Percentiles rank a stretch among this genome's conserved stretches.
These are phyloP conservation scores for Corymbia calophylla DNA, from an alignment of 441 rosid genomes.

Conservation along the genomic window DNA sequence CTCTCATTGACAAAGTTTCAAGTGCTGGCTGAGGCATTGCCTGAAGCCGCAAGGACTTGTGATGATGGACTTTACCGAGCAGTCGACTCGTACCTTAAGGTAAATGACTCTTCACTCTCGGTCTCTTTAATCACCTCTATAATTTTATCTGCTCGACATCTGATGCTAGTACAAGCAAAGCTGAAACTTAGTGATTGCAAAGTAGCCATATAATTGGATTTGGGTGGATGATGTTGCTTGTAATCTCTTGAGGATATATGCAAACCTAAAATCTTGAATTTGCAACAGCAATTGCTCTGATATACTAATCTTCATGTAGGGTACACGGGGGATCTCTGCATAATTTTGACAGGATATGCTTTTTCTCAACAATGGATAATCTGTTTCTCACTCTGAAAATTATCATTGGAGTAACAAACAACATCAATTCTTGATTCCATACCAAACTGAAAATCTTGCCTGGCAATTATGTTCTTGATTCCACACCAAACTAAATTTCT, in stretches of 20 bases:
- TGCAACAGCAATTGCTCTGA: background rate
- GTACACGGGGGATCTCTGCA: background rate
- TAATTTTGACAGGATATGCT: background rate
- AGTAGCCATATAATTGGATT: background rate
- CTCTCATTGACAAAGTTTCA: conserved; percentile 85
- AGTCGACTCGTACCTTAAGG: conserved; percentile 92
- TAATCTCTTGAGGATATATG: background rate
- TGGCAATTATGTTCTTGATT: background rate
- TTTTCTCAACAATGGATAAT: background rate
- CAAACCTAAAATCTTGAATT: background rate
- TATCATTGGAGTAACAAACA: background rate
- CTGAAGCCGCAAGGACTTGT: conserved; percentile 83
- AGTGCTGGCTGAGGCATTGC: conserved; percentile 87
- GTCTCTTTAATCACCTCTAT: background rate
- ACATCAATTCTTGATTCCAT: background rate
- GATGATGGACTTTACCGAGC: conserved; percentile 96
- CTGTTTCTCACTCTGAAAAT: background rate
- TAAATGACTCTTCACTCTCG: conserved; percentile 7
- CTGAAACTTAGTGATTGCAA: background rate
- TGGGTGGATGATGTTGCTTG: background rate
- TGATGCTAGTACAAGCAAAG: background rate
- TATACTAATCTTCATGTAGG: background rate
- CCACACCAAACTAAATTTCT: background rate
- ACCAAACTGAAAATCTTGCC: background rate
- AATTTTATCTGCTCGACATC: background rate